Percentiles rank a stretch among this genome's conserved stretches.
Evolutionary conservation across 371 early-diverging fungal genomes (phyloP).

Genomic region (Saksenaea oblongispora): DNA sequence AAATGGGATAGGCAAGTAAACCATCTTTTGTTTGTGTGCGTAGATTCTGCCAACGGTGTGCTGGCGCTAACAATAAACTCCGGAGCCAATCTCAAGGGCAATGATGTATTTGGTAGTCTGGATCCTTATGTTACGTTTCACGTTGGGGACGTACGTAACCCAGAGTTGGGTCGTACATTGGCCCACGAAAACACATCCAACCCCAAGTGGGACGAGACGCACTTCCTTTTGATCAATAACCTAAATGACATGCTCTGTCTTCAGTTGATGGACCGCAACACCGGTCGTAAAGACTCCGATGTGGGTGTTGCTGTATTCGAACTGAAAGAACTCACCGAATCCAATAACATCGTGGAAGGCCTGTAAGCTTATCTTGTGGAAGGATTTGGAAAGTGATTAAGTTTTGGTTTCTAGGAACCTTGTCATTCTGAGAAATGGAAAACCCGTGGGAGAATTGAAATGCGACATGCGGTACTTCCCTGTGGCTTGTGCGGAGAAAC

Average conservation of each 20-base stretch:
- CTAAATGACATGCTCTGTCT: conserved; percentile 33
- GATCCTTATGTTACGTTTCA: conserved; percentile 85
- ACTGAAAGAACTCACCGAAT: conserved; percentile 56
- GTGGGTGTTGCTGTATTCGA: conserved; percentile 59
- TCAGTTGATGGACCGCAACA: conserved; percentile 50
- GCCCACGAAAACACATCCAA: conserved; percentile 56
- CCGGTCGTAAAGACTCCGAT: conserved; percentile 39
- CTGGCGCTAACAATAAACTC: conserved; percentile 76
- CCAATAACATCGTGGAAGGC: conserved; percentile 31
- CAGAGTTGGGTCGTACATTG: conserved; percentile 62
- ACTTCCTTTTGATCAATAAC: conserved; percentile 44
- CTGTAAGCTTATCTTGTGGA: conserved; percentile 23
- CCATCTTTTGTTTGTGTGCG: neutral
- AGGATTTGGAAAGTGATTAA: neutral
- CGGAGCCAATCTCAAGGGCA: conserved; percentile 81
- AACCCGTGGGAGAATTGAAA: conserved; percentile 48
- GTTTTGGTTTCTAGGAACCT: conserved; percentile 17
- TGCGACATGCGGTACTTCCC: conserved; percentile 47
- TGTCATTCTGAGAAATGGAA: conserved; percentile 42
- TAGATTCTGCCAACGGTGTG: conserved; percentile 80
- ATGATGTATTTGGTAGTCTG: conserved; percentile 80
- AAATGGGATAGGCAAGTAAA: neutral
- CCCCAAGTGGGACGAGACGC: conserved; percentile 50
- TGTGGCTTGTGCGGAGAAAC: conserved; percentile 33
- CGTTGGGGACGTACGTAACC: conserved; percentile 64